Conservation (phyloP, 1,284 basidiomycete species). For the Cryptococcus sp. region DNA sequence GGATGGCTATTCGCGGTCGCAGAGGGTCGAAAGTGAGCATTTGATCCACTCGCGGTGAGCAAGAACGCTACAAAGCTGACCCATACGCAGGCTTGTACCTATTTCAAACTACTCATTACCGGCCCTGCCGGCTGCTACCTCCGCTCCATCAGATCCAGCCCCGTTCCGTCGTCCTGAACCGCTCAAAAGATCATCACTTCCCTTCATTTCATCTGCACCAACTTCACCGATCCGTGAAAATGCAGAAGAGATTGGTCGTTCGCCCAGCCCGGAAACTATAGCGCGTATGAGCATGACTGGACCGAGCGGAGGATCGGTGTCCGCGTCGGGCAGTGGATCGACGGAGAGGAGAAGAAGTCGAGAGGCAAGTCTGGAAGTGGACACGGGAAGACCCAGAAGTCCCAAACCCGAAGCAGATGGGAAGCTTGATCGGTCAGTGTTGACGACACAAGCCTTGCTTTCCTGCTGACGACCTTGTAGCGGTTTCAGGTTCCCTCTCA, state of each 20-base stretch:
- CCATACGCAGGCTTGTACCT: conserved; percentile 69
- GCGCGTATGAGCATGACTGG: conserved; percentile 49
- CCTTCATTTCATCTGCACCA: conserved; percentile 32
- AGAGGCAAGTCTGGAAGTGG: conserved; percentile 21
- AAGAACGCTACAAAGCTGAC: too few relatives aligned
- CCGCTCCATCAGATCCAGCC: conserved; percentile 55
- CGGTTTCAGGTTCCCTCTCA: conserved; percentile 49
- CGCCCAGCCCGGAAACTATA: conserved; percentile 50
- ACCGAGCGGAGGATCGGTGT: conserved; percentile 15
- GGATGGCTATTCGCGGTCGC: conserved; percentile 87
- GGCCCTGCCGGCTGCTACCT: conserved; percentile 53
- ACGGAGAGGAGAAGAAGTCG: conserved; percentile 21
- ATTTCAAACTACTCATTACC: conserved; percentile 81
- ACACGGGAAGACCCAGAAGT: conserved; percentile 34
- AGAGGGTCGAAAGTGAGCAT: conserved; percentile 70
- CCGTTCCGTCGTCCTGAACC: conserved; percentile 51
- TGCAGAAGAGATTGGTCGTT: conserved; percentile 36
- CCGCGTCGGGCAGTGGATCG: conserved; percentile 5
- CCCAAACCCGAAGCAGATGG: conserved; percentile 52
- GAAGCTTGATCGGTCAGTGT: conserved; percentile 44
- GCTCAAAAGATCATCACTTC: conserved; percentile 39
- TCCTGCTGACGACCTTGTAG: conserved; percentile 12
- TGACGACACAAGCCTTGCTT: background rate
- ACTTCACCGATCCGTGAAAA: conserved; percentile 27
- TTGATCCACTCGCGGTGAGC: background rate